These are phyloP conservation scores for Comarum palustre DNA, from an alignment of 306 rosid genomes.

Conservation along the genomic window DNA sequence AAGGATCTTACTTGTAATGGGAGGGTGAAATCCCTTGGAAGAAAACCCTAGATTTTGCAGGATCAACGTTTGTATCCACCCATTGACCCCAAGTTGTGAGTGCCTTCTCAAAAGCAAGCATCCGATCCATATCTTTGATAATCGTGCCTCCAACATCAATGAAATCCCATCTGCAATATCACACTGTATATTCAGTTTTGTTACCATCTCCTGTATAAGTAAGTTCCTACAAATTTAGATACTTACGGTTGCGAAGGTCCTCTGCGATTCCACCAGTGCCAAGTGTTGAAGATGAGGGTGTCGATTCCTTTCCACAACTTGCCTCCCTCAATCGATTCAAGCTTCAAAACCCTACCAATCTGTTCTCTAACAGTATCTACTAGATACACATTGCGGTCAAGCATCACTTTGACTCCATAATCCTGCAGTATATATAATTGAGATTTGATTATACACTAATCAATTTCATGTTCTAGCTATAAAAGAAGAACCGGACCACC, in stretches of 20 bases:
- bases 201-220: neutral
- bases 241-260: slow-evolving; percentile 90
- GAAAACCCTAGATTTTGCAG: slow-evolving; percentile 52
- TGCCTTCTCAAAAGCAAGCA: slow-evolving; percentile 77
- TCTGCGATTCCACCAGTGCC: slow-evolving; percentile 98
- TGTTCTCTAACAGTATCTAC: slow-evolving; percentile 66
- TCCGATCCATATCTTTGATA: slow-evolving; percentile 69
- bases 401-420: slow-evolving; percentile 66
- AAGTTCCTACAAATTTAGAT: neutral
- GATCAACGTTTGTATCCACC: slow-evolving; percentile 65
- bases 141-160: slow-evolving; percentile 45
- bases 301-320: slow-evolving; percentile 61
- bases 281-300: slow-evolving; percentile 83
- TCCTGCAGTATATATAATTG: slow-evolving; percentile 40
- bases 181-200: neutral
- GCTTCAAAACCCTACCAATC: slow-evolving; percentile 73
- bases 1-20: slow-evolving; percentile 75
- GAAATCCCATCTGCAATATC: slow-evolving; percentile 70
- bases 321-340: slow-evolving; percentile 63
- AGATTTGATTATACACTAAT: neutral
- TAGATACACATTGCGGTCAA: slow-evolving; percentile 70
- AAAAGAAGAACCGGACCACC: slow-evolving; percentile 2
- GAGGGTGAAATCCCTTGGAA: slow-evolving; percentile 96
- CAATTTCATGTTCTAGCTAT: too few species aligned
- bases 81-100: slow-evolving; percentile 73